A percentile compares a stretch with the other conserved stretches of the same genome.
Evolutionary conservation across 345 rosid species (phyloP).

Genomic region (Clausena lansium): DNA sequence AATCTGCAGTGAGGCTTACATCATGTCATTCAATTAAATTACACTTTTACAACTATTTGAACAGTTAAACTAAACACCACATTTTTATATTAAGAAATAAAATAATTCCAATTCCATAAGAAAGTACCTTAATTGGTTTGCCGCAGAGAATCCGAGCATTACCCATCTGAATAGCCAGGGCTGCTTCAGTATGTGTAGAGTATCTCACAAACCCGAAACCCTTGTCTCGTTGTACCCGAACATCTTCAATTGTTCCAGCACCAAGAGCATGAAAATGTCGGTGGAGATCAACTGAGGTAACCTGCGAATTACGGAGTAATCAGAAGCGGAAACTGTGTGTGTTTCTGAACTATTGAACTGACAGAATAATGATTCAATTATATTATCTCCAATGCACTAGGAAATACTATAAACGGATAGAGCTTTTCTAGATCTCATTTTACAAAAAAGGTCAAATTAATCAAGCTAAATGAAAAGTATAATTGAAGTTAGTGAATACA

Average conservation of each 20-base stretch:
- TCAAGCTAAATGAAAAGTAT: neutral
- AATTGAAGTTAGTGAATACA: neutral
- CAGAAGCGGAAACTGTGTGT: neutral
- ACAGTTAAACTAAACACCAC: neutral
- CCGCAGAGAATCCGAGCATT: slow-evolving; percentile 66
- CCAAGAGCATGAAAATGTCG: slow-evolving; percentile 70
- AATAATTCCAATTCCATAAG: neutral
- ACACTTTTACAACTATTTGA: neutral
- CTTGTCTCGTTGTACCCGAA: slow-evolving; percentile 89
- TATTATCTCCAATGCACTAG: neutral
- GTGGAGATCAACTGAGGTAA: slow-evolving; percentile 68
- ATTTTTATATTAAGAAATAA: neutral
- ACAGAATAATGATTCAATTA: neutral
- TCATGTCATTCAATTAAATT: neutral
- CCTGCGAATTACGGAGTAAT: slow-evolving; percentile 40
- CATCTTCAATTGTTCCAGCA: slow-evolving; percentile 86
- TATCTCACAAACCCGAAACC: slow-evolving; percentile 95
- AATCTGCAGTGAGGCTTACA: neutral
- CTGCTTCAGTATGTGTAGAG: slow-evolving; percentile 73
- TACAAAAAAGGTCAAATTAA: neutral
- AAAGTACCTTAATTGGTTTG: slow-evolving; percentile 70
- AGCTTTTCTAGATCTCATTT: neutral
- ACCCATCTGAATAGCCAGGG: slow-evolving; percentile 87
- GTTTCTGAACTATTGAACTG: neutral
- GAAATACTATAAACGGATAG: neutral